Percentiles rank a stretch among this genome's conserved stretches.
phyloP scores from a whole-genome alignment of 495 filamentous ascomycete species.

The Podospora fimiseda region DNA sequence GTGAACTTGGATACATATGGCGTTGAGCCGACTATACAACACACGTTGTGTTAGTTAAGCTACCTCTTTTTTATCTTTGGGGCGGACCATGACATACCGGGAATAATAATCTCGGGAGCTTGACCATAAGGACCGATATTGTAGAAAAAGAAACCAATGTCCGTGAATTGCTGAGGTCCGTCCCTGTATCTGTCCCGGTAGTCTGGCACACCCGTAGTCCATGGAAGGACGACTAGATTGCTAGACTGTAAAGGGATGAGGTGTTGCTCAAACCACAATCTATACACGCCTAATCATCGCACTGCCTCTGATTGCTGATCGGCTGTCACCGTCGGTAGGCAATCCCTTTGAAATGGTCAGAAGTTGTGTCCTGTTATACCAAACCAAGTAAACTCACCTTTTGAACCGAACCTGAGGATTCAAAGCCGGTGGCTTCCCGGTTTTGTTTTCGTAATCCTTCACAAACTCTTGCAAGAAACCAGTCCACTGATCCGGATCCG shows the following conservation, averaged over 20 bases:
- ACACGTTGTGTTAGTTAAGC: neutral
- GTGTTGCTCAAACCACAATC: conserved; percentile 4
- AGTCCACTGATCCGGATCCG: conserved; percentile 5
- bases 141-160: conserved; percentile 7
- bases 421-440: conserved; percentile 4
- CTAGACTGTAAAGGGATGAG: conserved; percentile 1
- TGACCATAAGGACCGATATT: conserved; percentile 4
- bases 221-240: conserved; percentile 1
- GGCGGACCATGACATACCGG: neutral
- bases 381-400: neutral
- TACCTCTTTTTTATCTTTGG: neutral
- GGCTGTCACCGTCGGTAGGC: neutral
- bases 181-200: conserved; percentile 5
- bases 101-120: conserved; percentile 6
- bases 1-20: conserved; percentile 7
- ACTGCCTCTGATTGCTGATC: conserved; percentile 7
- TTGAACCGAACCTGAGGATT: conserved; percentile 7
- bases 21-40: neutral
- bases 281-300: neutral
- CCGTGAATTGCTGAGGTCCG: conserved; percentile 5
- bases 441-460: neutral
- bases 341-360: neutral
- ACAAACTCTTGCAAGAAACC: conserved; percentile 1
- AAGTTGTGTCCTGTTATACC: neutral
- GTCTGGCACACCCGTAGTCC: conserved; percentile 2